These are phyloP conservation scores for Scenedesmus sp. DNA, from an alignment of 163 green algal genomes.

Conservation along the genomic window DNA sequence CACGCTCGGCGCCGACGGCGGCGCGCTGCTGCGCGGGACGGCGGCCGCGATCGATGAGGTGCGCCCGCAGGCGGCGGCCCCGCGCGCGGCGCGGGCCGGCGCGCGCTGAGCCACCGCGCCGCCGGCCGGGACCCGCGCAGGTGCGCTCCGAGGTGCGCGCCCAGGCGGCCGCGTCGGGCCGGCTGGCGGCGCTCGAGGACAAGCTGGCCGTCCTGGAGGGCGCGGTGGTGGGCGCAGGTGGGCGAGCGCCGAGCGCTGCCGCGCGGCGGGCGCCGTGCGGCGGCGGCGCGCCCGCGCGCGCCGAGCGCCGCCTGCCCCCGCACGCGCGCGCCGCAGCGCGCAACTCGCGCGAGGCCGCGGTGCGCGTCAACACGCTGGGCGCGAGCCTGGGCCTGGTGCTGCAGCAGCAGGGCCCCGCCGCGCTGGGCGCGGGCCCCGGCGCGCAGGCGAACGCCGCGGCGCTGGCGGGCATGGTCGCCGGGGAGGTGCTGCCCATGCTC, in stretches of 20 bases:
- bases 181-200: constrained; percentile 54
- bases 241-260: neutral
- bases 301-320: no score
- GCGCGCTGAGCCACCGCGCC: neutral
- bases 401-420: constrained; percentile 38
- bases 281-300: no score
- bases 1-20: constrained; percentile 38
- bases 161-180: constrained; percentile 47
- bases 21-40: constrained; percentile 50
- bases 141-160: constrained; percentile 46
- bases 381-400: constrained; percentile 38
- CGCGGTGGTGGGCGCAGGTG: constrained; percentile 57
- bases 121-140: neutral
- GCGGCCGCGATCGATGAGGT: constrained; percentile 53
- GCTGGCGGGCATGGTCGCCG: constrained; percentile 19
- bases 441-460: neutral
- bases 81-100: no score
- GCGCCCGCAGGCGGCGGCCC: no score
- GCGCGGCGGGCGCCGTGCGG: no score
- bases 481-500: neutral
- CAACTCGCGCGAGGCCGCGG: constrained; percentile 50
- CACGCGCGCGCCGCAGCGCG: constrained; percentile 43
- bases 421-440: no score
- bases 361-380: constrained; percentile 47
- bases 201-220: constrained; percentile 60